These are phyloP conservation scores for Crithidia fasciculata DNA, from an alignment of 208 protist genomes.

Conservation along the genomic window DNA sequence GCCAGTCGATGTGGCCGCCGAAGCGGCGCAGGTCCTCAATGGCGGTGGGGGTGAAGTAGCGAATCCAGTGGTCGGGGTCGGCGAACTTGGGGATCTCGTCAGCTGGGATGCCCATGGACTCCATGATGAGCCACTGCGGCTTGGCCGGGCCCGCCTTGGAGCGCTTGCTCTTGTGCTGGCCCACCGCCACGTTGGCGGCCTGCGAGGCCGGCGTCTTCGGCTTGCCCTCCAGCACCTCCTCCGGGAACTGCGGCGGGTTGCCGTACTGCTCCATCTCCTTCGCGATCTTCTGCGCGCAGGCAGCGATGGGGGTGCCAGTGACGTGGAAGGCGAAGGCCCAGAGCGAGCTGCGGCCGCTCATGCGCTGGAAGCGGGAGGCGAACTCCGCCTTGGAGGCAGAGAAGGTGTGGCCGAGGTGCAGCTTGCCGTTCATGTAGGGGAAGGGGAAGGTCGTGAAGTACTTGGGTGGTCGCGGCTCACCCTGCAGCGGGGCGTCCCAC, in stretches of 20 bases:
- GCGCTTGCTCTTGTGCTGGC: constrained; percentile 83
- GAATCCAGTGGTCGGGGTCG: constrained; percentile 98
- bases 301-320: constrained; percentile 99
- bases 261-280: constrained; percentile 87
- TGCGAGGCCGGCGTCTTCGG: constrained; percentile 38
- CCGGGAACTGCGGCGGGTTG: constrained; percentile 91
- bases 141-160: constrained; percentile 91
- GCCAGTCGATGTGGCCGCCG: constrained; percentile 97
- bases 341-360: constrained; percentile 97
- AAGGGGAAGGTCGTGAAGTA: constrained; percentile 99
- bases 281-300: constrained; percentile 98
- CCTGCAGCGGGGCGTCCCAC: constrained; percentile 60
- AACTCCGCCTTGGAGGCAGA: constrained; percentile 99
- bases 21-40: constrained; percentile 95
- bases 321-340: constrained; percentile 99
- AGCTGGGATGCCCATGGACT: constrained; percentile 94
- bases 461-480: constrained; percentile 82
- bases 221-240: constrained; percentile 43
- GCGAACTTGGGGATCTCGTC: constrained; percentile 98
- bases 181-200: constrained; percentile 25
- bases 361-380: constrained; percentile 96
- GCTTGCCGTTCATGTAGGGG: constrained; percentile 99
- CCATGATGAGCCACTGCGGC: constrained; percentile 99
- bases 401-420: constrained; percentile 99
- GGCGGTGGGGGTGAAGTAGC: constrained; percentile 98